A percentile compares a stretch with the other conserved stretches of the same genome.
These are phyloP conservation scores for Microdochium bolleyi DNA, from an alignment of 2,329 filamentous ascomycete genomes.

Conservation along the genomic window DNA sequence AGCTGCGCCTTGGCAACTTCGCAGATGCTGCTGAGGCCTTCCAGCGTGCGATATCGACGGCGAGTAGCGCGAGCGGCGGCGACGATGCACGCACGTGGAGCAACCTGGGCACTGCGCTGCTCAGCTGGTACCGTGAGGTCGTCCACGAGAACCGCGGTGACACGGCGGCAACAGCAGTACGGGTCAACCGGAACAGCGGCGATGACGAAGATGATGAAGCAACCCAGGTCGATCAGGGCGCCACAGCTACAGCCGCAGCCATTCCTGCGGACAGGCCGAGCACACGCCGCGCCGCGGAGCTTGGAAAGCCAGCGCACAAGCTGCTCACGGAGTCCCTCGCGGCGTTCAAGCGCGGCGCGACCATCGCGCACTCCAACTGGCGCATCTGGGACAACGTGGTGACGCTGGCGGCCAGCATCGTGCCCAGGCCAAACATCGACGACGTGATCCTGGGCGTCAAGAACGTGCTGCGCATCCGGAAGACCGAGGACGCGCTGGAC, in stretches of 20 bases:
- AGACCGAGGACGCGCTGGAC: conserved; percentile 75
- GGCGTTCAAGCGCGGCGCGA: conserved; percentile 81
- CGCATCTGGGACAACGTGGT: conserved; percentile 97
- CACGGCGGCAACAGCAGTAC: conserved; percentile 2
- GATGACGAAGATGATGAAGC: conserved; percentile 11
- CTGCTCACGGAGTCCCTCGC: conserved; percentile 68
- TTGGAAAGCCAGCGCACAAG: conserved; percentile 41
- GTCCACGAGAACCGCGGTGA: conserved; percentile 25
- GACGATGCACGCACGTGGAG: conserved; percentile 90
- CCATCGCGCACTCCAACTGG: conserved; percentile 76
- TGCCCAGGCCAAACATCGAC: conserved; percentile 58
- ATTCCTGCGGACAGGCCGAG: conserved; percentile 14
- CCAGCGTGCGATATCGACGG: conserved; percentile 64
- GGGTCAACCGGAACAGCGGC: conserved; percentile 6
- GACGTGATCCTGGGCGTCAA: conserved; percentile 72
- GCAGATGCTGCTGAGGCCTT: conserved; percentile 77
- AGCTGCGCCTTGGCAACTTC: conserved; percentile 69
- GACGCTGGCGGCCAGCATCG: conserved; percentile 71
- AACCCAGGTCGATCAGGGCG: not conserved
- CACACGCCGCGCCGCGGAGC: conserved; percentile 18
- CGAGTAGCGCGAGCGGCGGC: conserved; percentile 59
- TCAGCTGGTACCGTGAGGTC: conserved; percentile 56
- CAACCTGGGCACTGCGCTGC: conserved; percentile 80
- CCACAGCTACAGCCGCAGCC: conserved; percentile 3
- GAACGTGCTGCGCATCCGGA: conserved; percentile 68